Evolutionary conservation across 202 grass and related monocot genomes (phyloP).

Genomic region (Panicum virgatum): DNA sequence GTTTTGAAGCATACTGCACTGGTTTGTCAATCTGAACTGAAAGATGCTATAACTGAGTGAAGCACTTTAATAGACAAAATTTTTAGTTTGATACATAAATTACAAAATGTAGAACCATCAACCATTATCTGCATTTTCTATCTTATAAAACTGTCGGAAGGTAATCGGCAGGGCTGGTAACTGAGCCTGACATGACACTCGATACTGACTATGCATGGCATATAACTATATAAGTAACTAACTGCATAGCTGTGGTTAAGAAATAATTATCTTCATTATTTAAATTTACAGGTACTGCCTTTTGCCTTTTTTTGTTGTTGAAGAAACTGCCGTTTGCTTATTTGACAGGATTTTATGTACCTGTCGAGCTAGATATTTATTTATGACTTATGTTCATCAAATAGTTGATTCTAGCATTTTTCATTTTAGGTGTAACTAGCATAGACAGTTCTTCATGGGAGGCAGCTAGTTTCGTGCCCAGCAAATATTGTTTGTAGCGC

Average conservation of each 20-base stretch:
- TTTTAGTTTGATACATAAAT: not conserved
- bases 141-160: slow-evolving; percentile 5
- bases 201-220: not conserved
- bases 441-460: not conserved
- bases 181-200: not conserved
- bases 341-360: slow-evolving; percentile 7
- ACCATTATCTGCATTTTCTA: not conserved
- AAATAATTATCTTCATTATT: not conserved
- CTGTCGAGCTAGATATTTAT: not conserved
- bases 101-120: not conserved
- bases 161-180: slow-evolving; percentile 1
- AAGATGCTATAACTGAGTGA: slow-evolving; percentile 19
- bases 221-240: slow-evolving; percentile 18
- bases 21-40: not conserved
- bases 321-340: not conserved
- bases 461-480: not conserved
- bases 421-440: not conserved
- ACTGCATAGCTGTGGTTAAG: not conserved
- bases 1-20: slow-evolving; percentile 9
- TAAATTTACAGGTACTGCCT: not conserved
- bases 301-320: no score
- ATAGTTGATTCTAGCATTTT: not conserved
- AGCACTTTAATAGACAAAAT: not conserved
- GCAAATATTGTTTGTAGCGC: not conserved
- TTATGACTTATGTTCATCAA: slow-evolving; percentile 34